Conservation (phyloP, 208 protist genomes). For the Trypanosoma vivax region DNA sequence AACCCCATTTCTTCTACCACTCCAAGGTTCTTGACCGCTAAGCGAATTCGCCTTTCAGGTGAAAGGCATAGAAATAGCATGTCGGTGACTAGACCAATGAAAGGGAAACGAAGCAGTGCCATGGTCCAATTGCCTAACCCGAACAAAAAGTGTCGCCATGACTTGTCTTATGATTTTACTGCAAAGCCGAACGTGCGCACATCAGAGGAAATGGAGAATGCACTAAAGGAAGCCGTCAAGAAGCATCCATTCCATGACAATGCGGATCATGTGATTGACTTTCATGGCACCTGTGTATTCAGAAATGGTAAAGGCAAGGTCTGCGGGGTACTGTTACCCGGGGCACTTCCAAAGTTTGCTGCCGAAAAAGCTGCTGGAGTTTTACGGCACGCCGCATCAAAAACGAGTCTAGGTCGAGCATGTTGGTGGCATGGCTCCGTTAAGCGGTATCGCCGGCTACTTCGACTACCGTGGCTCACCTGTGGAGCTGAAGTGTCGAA, state of each 20-base stretch:
- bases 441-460: conserved; percentile 88
- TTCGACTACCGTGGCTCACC: conserved; percentile 87
- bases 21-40: no score
- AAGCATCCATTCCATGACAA: conserved; percentile 84
- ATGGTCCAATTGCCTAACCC: no score
- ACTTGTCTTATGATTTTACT: no score
- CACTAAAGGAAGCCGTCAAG: conserved; percentile 56
- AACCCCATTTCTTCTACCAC: no score
- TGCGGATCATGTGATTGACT: conserved; percentile 51
- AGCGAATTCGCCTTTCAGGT: no score
- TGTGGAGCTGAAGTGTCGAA: conserved; percentile 78
- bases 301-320: conserved; percentile 61
- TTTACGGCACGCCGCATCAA: conserved; percentile 55
- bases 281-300: conserved; percentile 55
- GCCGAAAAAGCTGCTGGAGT: conserved; percentile 54
- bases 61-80: no score
- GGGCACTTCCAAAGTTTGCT: conserved; percentile 58
- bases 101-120: no score
- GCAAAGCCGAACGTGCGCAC: no score
- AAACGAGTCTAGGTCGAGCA: conserved; percentile 56
- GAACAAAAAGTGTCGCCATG: no score
- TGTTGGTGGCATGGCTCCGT: conserved; percentile 75
- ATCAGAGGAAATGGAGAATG: conserved; percentile 44
- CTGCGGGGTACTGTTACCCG: conserved; percentile 56
- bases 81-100: no score